Evolutionary conservation across 108 stramenopile species (phyloP), one percentile per base, ranked within the genome.

Genomic region (Pelagomonas calceolata): DNA sequence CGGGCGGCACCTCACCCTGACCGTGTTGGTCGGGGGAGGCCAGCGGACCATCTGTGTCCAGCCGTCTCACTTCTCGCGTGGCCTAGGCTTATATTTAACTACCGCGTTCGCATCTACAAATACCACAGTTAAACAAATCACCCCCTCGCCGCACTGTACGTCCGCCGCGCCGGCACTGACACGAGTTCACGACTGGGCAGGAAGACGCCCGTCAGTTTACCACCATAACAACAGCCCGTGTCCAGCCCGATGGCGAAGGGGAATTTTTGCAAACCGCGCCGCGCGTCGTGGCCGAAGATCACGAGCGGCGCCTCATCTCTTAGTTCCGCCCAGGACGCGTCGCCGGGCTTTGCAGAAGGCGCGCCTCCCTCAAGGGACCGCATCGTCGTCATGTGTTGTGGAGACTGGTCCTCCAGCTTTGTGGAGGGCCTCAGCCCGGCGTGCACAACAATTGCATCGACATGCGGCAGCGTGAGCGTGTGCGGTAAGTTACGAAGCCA

Each of bases 241-340:
- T 95, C 94, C 63, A 95, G 78, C 9, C 94, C 94, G 36, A 87
- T 88, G 36, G 92, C 92, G 32, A 66, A 70, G 30, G 36, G 31
- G 71, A 85, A 78, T 46, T 66, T 51, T 68, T 93, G 92, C 34
- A 93, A 69, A 44, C 91, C 91, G 36, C 92, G 74, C 67, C 75
- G 75, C 36, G 94, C 94, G 77, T 95, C 92, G 76, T 95, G 94
- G 10, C 94, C 94, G 81, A 95, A 95, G 51, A 91, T 84, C 0
- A 92, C 88, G 66, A 78, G 79, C 72, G 70, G 33, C 15, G 39
- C 69, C 43, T 74, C 73, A 31, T 33, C 31, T 73, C 67, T 71
- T 30, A 32, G 68, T 21, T 75, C 67, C 46, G 70, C 78, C 77
- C 79, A 76, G 31, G 73, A 60, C 26, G 51, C 51, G 51, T 17